Evolutionary conservation across 495 filamentous ascomycete species (phyloP), one percentile per base, ranked within the genome.

Genomic region (Viridothelium virens): DNA sequence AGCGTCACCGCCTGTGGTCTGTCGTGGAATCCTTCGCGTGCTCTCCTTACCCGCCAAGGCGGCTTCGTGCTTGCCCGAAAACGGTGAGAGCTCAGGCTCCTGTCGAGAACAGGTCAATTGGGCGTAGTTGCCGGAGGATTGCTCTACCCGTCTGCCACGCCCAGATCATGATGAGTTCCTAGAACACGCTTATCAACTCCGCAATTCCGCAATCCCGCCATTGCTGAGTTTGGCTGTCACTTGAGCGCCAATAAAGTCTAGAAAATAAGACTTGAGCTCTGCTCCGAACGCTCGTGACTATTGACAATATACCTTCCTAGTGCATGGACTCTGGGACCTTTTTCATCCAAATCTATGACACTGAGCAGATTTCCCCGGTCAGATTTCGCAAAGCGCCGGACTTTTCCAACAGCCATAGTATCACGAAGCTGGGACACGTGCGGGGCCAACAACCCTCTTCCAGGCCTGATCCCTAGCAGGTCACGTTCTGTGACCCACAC

Each of bases 381-480:
- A 59, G 31, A 33, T 34, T 36, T 18, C 7, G 11, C 11, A 59
- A 59, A 59, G 25, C 0, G 31, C 53, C 53, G 53, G 53, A 11
- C 53, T 59, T 31, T 31, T 59, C 53, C 53, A 7, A 59, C 53
- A 36, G 5, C 53, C 36, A 31, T 31, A 36, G 53, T 59, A 59
- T 59, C 53, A 59, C 53, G 25, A 36, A 9, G 53, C 31, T 14
- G 53, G 53, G 53, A 59, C 53, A 59, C 53, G 53, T 59, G 53
- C 53, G 5, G 53, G 14, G 25, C 53, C 48, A 53, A 53, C 53
- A 59, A 36, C 31, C 11, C 31, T 7, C 31, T 53, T 53, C 25
- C 48, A 53, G 16, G 48, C 10, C n/a, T 10, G 4, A 11, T 31
- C 31, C 7, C 3, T 31, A 59, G 11, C 18, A 59, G 36, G 4